Percentiles rank a stretch among this genome's conserved stretches.
phyloP scores from a whole-genome alignment of 331 rosid genomes.

The Saraca asoca region DNA sequence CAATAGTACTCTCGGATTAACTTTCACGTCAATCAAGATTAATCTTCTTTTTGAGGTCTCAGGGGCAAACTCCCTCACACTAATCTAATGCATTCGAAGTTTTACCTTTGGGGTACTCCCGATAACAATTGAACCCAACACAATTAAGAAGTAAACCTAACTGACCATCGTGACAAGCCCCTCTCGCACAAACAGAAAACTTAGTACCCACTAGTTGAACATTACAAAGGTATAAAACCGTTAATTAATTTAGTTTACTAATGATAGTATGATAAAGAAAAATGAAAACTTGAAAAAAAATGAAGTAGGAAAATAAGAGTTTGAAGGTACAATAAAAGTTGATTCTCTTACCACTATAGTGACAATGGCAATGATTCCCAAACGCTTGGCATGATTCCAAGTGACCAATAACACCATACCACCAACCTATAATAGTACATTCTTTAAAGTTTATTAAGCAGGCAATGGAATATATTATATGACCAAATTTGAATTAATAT shows the following conservation, averaged over 20 bases:
- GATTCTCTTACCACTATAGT: constrained; percentile 55
- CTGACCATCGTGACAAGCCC: too few species aligned
- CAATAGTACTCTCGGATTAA: too few species aligned
- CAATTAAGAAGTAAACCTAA: background rate
- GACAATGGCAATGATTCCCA: constrained; percentile 58
- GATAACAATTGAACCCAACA: background rate
- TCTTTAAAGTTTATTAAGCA: constrained; percentile 7
- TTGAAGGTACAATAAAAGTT: constrained; percentile 23
- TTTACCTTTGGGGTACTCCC: too few species aligned
- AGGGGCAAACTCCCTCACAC: too few species aligned
- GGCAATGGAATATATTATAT: constrained; percentile 19
- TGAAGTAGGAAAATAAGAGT: background rate
- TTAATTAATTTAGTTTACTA: constrained; percentile 1
- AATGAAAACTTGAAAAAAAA: constrained; percentile 11
- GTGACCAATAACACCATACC: constrained; percentile 85
- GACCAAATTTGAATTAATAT: constrained; percentile 15
- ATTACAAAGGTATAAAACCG: background rate
- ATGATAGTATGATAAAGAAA: too few species aligned
- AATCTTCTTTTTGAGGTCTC: too few species aligned
- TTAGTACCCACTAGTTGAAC: constrained; percentile 3
- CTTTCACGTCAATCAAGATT: too few species aligned
- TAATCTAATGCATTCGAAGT: too few species aligned
- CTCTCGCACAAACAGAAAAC: too few species aligned
- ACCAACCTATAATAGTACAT: constrained; percentile 69
- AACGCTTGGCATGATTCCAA: constrained; percentile 55